These are phyloP conservation scores for Rhodomyrtus psidioides DNA, from an alignment of 441 rosid species.

Conservation along the genomic window DNA sequence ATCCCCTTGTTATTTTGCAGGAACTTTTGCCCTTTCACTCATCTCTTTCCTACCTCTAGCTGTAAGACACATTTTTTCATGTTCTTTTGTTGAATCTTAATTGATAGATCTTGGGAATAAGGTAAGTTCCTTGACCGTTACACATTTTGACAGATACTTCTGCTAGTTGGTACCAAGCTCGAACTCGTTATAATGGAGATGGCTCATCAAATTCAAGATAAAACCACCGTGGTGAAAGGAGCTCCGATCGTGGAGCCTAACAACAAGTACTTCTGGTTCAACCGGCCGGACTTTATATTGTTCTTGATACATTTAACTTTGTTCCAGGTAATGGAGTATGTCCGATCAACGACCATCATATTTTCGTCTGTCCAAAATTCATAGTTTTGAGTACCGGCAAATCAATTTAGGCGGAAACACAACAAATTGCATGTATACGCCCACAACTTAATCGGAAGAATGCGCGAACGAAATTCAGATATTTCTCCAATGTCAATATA, in stretches of 20 bases:
- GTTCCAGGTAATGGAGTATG: constrained; percentile 17
- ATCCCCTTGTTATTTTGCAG: constrained; percentile 1
- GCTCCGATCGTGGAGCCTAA: constrained; percentile 23
- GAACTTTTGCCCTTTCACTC: constrained; percentile 15
- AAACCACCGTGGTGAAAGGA: constrained; percentile 24
- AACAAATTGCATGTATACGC: not conserved
- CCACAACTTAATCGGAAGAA: not conserved
- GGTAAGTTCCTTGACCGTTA: not conserved
- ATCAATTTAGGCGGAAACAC: not conserved
- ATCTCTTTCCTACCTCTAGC: constrained; percentile 19
- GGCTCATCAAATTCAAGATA: constrained; percentile 25
- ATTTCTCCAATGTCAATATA: not conserved
- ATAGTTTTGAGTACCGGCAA: not conserved
- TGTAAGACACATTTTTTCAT: constrained; percentile 4
- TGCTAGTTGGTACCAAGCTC: constrained; percentile 27
- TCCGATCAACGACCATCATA: not conserved
- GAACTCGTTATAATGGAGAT: constrained; percentile 23
- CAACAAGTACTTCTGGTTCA: constrained; percentile 29
- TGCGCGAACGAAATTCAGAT: not conserved
- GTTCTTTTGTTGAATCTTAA: not conserved
- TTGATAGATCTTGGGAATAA: not conserved
- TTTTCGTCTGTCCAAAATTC: not conserved
- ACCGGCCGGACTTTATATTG: constrained; percentile 20
- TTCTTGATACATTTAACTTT: constrained; percentile 23
- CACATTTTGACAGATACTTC: constrained; percentile 10